Conservation (phyloP, 192 early-diverging fungal species). For the Geranomyces variabilis region DNA sequence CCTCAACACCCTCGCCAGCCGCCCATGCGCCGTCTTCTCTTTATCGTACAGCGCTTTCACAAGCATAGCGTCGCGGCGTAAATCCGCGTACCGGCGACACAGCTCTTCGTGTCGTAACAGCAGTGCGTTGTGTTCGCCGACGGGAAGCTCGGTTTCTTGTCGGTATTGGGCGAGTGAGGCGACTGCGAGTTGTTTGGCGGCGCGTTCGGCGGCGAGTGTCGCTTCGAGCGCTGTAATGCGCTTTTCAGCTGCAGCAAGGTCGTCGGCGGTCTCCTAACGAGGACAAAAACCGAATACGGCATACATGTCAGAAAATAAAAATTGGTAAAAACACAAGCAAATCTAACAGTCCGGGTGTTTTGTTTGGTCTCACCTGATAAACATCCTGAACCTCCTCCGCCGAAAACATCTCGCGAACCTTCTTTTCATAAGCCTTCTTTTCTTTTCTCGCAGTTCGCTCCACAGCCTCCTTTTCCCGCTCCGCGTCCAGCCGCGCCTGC, state of each 20-base stretch:
- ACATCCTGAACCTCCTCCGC: conserved; percentile 38
- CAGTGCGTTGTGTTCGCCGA: conserved; percentile 34
- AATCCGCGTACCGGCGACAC: conserved; percentile 25
- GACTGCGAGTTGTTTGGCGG: not conserved
- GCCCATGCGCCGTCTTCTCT: conserved; percentile 24
- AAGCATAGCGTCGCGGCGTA: conserved; percentile 15
- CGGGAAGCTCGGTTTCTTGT: conserved; percentile 6
- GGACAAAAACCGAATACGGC: not conserved
- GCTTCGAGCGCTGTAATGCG: conserved; percentile 20
- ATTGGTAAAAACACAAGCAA: too few relatives aligned
- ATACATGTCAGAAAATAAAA: too few relatives aligned
- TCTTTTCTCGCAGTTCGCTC: conserved; percentile 19
- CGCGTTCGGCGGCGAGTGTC: conserved; percentile 3
- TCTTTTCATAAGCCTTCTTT: conserved; percentile 32
- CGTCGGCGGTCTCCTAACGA: conserved; percentile 31
- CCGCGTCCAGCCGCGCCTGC: conserved; percentile 8
- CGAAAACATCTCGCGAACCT: conserved; percentile 25
- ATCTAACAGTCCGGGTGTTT: too few relatives aligned
- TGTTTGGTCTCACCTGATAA: too few relatives aligned
- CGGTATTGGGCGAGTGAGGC: conserved; percentile 13
- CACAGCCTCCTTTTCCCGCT: conserved; percentile 8
- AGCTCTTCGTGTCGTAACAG: conserved; percentile 32
- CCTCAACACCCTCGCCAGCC: conserved; percentile 8
- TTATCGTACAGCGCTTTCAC: conserved; percentile 27
- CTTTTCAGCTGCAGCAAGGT: conserved; percentile 21